phyloP scores from a whole-genome alignment of 2,329 filamentous ascomycete species.

The Cyclaneusma minus region DNA sequence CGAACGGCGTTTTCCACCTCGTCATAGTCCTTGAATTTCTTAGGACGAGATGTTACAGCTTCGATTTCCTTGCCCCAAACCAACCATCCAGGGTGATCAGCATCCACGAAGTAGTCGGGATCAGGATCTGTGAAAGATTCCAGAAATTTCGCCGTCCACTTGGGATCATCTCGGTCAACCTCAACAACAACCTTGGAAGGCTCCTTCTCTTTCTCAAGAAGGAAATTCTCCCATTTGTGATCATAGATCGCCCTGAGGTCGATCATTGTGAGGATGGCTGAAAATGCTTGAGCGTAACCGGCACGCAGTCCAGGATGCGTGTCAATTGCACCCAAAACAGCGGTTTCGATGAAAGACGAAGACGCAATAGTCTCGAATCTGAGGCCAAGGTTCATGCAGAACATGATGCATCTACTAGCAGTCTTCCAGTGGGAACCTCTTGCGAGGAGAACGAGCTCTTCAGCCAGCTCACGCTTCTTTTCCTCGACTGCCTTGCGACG shows the following conservation, averaged over 20 bases:
- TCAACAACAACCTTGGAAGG: constrained; percentile 60
- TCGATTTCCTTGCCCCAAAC: constrained; percentile 85
- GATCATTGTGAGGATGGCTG: constrained; percentile 62
- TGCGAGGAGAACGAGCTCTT: constrained; percentile 66
- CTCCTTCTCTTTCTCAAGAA: constrained; percentile 65
- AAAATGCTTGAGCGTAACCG: constrained; percentile 69
- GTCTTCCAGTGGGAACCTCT: constrained; percentile 91
- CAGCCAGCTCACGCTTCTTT: constrained; percentile 65
- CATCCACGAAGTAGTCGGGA: constrained; percentile 79
- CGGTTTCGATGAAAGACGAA: constrained; percentile 66
- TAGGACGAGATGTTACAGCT: constrained; percentile 58
- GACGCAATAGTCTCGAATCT: constrained; percentile 84
- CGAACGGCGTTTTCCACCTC: constrained; percentile 61
- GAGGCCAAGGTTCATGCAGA: constrained; percentile 79
- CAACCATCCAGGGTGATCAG: constrained; percentile 88
- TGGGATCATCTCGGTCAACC: constrained; percentile 58
- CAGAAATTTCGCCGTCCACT: constrained; percentile 69
- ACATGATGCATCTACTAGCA: constrained; percentile 74
- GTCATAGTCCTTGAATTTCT: constrained; percentile 58
- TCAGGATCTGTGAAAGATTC: constrained; percentile 59
- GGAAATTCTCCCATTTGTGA: constrained; percentile 76
- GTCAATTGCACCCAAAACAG: constrained; percentile 72
- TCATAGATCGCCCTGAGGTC: constrained; percentile 75
- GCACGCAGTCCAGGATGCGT: constrained; percentile 74
- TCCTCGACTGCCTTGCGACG: constrained; percentile 65